phyloP scores from a whole-genome alignment of 495 filamentous ascomycete genomes.

The Podospora pseudocomata region DNA sequence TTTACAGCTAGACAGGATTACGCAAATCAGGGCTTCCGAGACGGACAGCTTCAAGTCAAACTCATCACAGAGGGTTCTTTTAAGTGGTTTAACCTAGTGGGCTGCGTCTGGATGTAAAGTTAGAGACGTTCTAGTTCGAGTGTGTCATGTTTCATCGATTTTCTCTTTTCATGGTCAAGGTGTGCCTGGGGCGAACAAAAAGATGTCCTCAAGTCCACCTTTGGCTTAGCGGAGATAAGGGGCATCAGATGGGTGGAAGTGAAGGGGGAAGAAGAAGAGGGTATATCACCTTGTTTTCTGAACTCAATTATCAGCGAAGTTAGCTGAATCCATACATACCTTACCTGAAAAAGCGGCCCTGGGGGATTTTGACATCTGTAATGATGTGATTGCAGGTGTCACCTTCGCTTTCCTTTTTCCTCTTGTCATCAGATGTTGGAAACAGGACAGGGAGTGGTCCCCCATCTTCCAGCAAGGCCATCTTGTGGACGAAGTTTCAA shows the following conservation, averaged over 20 bases:
- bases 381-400: background rate
- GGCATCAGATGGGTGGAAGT: background rate
- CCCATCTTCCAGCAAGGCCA: too few relatives aligned
- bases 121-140: too few relatives aligned
- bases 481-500: too few relatives aligned
- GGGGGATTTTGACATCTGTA: background rate
- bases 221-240: background rate
- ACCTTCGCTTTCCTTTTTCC: background rate
- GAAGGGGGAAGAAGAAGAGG: background rate
- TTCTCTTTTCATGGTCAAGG: too few relatives aligned
- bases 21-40: too few relatives aligned
- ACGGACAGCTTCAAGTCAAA: too few relatives aligned
- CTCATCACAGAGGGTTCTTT: too few relatives aligned
- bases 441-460: background rate
- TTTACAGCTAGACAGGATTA: too few relatives aligned
- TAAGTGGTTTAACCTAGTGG: too few relatives aligned
- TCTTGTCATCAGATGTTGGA: background rate
- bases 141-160: too few relatives aligned
- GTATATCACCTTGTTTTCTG: background rate
- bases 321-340: background rate
- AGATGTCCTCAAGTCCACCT: background rate
- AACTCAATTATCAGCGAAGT: background rate
- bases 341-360: background rate
- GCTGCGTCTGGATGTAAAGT: too few relatives aligned
- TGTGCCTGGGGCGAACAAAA: too few relatives aligned